phyloP scores from a whole-genome alignment of 2,329 filamentous ascomycete genomes.

The Cladophialophora psammophila region DNA sequence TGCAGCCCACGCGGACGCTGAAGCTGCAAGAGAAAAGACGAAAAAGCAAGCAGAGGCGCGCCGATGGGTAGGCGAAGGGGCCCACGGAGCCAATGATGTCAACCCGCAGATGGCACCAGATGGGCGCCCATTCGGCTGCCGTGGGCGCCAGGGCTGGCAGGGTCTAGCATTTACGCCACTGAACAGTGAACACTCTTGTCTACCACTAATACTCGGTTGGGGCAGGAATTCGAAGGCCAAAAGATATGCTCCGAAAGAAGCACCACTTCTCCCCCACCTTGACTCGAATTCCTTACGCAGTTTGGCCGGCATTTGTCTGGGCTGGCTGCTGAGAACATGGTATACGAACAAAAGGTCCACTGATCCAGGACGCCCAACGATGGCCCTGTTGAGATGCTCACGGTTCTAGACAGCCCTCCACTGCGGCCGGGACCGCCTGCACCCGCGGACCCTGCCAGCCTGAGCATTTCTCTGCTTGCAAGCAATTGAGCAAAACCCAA shows the following conservation, averaged over 20 bases:
- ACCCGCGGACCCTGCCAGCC: neutral
- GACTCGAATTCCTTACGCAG: constrained; percentile 5
- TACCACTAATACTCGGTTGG: neutral
- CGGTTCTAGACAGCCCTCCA: neutral
- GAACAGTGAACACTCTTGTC: constrained; percentile 1
- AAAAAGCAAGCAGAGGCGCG: constrained; percentile 1
- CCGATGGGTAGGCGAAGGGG: constrained; percentile 14
- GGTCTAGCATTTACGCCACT: constrained; percentile 16
- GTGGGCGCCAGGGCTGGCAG: neutral
- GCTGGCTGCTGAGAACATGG: neutral
- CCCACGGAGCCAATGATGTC: constrained; percentile 28
- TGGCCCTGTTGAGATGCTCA: neutral
- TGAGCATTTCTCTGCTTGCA: neutral
- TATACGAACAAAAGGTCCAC: constrained; percentile 25
- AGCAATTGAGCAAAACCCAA: neutral
- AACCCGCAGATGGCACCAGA: constrained; percentile 22
- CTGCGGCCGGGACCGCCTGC: constrained; percentile 2
- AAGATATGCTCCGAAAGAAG: constrained; percentile 1
- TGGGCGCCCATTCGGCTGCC: constrained; percentile 24
- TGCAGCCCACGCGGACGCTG: constrained; percentile 19
- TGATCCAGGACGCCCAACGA: constrained; percentile 1
- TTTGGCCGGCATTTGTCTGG: constrained; percentile 16
- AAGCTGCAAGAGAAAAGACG: constrained; percentile 13
- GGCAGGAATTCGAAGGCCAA: neutral
- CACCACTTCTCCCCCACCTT: constrained; percentile 12